A percentile compares a stretch with the other conserved stretches of the same genome.
Evolutionary conservation across 306 rosid species (phyloP).

Genomic region (Malus sieversii): DNA sequence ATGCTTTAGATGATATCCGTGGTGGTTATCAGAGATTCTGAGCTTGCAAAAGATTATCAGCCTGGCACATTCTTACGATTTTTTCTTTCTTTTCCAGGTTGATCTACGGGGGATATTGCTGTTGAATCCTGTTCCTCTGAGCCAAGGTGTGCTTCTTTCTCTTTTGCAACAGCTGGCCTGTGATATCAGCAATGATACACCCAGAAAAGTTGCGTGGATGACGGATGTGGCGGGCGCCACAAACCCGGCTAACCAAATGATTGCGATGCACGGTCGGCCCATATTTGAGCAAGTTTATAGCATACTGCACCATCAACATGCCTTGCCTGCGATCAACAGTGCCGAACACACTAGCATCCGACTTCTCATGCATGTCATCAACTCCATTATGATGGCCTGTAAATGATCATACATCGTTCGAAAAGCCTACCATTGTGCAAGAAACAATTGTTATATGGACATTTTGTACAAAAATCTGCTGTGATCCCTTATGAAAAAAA

Average conservation of each 20-base stretch:
- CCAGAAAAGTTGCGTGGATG: slow-evolving; percentile 75
- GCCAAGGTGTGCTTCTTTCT: slow-evolving; percentile 93
- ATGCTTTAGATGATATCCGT: background rate
- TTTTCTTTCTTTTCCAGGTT: slow-evolving; percentile 43
- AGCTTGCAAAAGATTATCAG: background rate
- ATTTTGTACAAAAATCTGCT: slow-evolving; percentile 13
- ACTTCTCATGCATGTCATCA: slow-evolving; percentile 83
- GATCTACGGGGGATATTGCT: slow-evolving; percentile 62
- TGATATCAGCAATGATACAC: slow-evolving; percentile 56
- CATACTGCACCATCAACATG: slow-evolving; percentile 86
- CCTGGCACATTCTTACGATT: background rate
- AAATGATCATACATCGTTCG: slow-evolving; percentile 33
- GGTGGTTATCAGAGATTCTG: background rate
- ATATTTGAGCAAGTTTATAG: slow-evolving; percentile 90
- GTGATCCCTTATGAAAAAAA: background rate
- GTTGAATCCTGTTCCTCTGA: slow-evolving; percentile 70
- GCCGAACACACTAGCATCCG: slow-evolving; percentile 54
- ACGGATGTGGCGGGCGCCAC: slow-evolving; percentile 73
- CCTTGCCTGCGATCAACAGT: slow-evolving; percentile 41
- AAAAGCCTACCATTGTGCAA: background rate
- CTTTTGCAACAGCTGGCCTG: slow-evolving; percentile 95
- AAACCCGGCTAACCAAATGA: slow-evolving; percentile 56
- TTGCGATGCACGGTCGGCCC: slow-evolving; percentile 66
- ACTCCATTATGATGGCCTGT: slow-evolving; percentile 84
- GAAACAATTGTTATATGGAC: background rate